These are phyloP conservation scores for Sodiomyces alkalinus DNA, from an alignment of 2,329 filamentous ascomycete genomes.

Conservation along the genomic window DNA sequence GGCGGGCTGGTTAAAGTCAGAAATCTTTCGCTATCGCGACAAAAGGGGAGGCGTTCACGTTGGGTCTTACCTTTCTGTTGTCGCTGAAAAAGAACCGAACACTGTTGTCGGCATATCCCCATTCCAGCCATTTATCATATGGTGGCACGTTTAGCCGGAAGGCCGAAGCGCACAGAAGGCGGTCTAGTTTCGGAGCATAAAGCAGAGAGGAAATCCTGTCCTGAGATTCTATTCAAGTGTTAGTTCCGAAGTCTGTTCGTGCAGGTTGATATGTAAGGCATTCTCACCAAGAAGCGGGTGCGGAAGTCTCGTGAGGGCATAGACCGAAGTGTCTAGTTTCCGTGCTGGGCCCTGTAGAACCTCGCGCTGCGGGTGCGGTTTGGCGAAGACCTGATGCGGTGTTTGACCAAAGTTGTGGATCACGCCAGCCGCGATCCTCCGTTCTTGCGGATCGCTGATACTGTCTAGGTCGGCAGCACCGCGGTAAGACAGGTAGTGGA, in stretches of 20 bases:
- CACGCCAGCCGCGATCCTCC: conserved; percentile 79
- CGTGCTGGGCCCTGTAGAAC: conserved; percentile 46
- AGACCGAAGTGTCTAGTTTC: conserved; percentile 63
- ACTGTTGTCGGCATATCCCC: conserved; percentile 89
- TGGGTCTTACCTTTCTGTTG: conserved; percentile 48
- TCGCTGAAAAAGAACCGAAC: conserved; percentile 83
- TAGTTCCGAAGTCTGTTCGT: conserved; percentile 1
- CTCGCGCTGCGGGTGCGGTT: conserved; percentile 65
- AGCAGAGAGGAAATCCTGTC: conserved; percentile 69
- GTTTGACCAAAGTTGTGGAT: conserved; percentile 99
- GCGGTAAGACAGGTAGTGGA: conserved; percentile 89
- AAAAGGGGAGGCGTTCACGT: too few relatives aligned
- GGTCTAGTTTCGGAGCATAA: conserved; percentile 66
- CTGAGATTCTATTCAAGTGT: conserved; percentile 35
- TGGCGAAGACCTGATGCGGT: conserved; percentile 82
- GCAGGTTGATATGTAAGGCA: too few relatives aligned
- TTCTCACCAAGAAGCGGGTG: conserved; percentile 58
- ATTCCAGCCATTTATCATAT: conserved; percentile 87
- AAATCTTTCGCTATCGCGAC: too few relatives aligned
- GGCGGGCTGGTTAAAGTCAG: conserved; percentile 32
- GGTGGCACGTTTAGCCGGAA: conserved; percentile 81
- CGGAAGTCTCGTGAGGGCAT: conserved; percentile 62
- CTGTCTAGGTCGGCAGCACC: conserved; percentile 85
- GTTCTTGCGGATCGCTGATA: conserved; percentile 77
- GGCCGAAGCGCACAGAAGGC: conserved; percentile 67